phyloP scores from a whole-genome alignment of 2,329 filamentous ascomycete species.

The Venturia effusa region DNA sequence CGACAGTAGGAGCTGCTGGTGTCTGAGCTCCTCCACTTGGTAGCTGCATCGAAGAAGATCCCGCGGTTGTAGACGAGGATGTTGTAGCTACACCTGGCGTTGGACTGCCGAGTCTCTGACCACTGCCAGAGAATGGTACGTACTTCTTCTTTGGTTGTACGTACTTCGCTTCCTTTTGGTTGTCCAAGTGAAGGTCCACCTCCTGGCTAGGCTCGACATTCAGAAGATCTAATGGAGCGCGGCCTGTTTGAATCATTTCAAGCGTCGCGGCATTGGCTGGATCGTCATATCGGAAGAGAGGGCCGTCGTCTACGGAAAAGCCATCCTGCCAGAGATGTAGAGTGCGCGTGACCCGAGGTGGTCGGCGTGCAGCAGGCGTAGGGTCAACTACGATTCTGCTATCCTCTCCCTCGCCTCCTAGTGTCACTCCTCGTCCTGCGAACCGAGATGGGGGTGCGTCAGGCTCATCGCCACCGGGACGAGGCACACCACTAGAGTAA shows the following conservation, averaged over 20 bases:
- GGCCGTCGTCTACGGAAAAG: slow-evolving; percentile 75
- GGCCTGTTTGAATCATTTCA: slow-evolving; percentile 64
- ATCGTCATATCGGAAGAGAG: slow-evolving; percentile 68
- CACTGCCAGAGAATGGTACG: slow-evolving; percentile 61
- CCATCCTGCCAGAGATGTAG: slow-evolving; percentile 77
- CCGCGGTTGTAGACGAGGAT: slow-evolving; percentile 19
- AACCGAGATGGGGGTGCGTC: slow-evolving; percentile 46
- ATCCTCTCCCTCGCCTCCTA: slow-evolving; percentile 66
- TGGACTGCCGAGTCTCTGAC: slow-evolving; percentile 65
- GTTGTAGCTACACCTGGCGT: slow-evolving; percentile 48
- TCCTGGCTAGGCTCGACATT: slow-evolving; percentile 64
- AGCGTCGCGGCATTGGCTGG: slow-evolving; percentile 62
- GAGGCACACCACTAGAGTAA: slow-evolving; percentile 45
- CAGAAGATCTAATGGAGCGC: slow-evolving; percentile 67
- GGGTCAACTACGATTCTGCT: slow-evolving; percentile 56
- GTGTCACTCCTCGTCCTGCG: slow-evolving; percentile 59
- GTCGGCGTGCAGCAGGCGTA: slow-evolving; percentile 29
- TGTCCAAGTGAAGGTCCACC: slow-evolving; percentile 64
- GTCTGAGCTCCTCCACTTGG: slow-evolving; percentile 53
- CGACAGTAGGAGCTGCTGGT: slow-evolving; percentile 25
- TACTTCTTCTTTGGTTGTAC: slow-evolving; percentile 62
- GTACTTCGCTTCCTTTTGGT: slow-evolving; percentile 67
- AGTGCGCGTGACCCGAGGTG: slow-evolving; percentile 50
- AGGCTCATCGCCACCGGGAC: slow-evolving; percentile 42
- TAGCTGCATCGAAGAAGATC: slow-evolving; percentile 25